These are phyloP conservation scores for Fonsecaea erecta DNA, from an alignment of 2,329 filamentous ascomycete genomes.

Conservation along the genomic window DNA sequence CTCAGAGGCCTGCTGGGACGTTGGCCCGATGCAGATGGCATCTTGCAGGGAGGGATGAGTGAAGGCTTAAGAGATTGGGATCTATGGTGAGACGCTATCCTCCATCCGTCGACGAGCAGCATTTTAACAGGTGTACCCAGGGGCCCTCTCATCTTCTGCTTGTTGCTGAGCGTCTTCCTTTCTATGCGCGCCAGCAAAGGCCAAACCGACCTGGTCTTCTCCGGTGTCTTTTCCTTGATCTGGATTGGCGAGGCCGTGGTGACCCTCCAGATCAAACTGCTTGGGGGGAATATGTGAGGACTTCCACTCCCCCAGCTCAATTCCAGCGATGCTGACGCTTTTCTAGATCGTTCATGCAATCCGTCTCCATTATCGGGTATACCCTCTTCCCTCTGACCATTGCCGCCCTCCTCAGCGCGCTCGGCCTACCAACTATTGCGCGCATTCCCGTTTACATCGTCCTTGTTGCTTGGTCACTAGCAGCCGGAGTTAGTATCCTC, in stretches of 20 bases:
- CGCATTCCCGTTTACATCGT: constrained; percentile 90
- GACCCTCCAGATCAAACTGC: constrained; percentile 94
- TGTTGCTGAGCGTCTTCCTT: constrained; percentile 83
- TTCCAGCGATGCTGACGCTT: constrained; percentile 23
- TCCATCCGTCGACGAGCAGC: background rate
- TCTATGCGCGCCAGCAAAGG: constrained; percentile 78
- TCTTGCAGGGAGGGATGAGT: constrained; percentile 75
- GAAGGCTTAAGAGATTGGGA: constrained; percentile 95
- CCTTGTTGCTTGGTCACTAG: constrained; percentile 88
- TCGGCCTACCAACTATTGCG: constrained; percentile 77
- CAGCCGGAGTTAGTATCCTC: constrained; percentile 92
- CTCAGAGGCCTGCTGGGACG: constrained; percentile 62
- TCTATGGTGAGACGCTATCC: constrained; percentile 70
- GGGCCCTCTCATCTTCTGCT: constrained; percentile 93
- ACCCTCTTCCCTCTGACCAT: constrained; percentile 96
- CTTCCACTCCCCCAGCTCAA: constrained; percentile 5
- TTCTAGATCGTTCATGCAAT: constrained; percentile 91
- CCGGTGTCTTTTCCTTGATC: constrained; percentile 92
- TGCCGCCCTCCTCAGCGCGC: constrained; percentile 82
- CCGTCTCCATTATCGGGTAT: constrained; percentile 96
- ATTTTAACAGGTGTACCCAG: constrained; percentile 43
- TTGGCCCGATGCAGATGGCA: constrained; percentile 70
- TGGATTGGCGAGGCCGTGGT: constrained; percentile 97
- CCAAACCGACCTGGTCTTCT: constrained; percentile 89
- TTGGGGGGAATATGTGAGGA: constrained; percentile 95